phyloP scores from a whole-genome alignment of 345 rosid genomes.

The Citropsis articulata region DNA sequence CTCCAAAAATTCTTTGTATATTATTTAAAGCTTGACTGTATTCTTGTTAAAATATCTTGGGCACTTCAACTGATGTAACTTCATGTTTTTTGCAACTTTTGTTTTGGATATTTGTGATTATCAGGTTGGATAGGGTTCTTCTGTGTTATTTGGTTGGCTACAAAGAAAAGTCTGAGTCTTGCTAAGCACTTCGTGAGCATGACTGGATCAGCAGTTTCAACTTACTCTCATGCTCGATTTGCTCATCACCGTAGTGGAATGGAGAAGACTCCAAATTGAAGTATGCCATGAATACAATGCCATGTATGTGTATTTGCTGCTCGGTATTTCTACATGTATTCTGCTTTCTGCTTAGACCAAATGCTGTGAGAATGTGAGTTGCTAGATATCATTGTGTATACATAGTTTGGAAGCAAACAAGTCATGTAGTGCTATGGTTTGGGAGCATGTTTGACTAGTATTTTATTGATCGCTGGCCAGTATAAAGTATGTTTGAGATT shows the following conservation, averaged over 20 bases:
- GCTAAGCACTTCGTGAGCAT: constrained; percentile 55
- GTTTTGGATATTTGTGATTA: constrained; percentile 14
- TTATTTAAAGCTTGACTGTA: background rate
- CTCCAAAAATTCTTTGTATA: background rate
- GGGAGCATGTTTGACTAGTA: background rate
- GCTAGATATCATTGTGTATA: background rate
- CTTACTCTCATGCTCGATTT: constrained; percentile 35
- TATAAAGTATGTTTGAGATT: background rate
- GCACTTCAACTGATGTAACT: background rate
- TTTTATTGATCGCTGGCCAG: background rate
- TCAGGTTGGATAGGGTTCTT: constrained; percentile 94
- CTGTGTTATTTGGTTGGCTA: constrained; percentile 64
- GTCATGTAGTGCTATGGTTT: too few relatives aligned
- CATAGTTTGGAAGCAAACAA: background rate
- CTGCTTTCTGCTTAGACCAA: background rate
- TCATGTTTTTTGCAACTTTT: background rate
- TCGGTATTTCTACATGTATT: background rate
- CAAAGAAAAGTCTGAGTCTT: constrained; percentile 51
- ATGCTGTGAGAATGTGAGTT: background rate
- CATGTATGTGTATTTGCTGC: background rate
- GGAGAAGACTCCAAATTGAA: constrained; percentile 21
- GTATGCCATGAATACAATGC: background rate
- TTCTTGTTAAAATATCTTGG: background rate
- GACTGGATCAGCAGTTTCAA: constrained; percentile 63
- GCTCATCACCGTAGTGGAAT: constrained; percentile 22